Base-by-base conservation (phyloP, 202 grass and related monocot species). In the Miscanthus sacchariflorus region DNA sequence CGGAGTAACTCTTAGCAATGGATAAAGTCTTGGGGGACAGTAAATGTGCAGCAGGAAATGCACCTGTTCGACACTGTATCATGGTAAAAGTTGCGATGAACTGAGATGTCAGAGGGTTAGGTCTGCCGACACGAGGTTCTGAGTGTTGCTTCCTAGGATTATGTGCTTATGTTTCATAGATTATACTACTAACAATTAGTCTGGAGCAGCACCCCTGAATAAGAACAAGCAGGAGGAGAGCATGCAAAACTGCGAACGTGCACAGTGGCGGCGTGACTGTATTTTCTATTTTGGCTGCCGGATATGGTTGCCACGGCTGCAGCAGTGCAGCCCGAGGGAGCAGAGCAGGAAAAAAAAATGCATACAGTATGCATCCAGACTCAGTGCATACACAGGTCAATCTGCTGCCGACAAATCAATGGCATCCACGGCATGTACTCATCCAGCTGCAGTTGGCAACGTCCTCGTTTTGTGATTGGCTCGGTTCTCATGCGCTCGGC, bases 301-400 rank as follows among this genome's bases (percentile, higher is more conserved):
- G 68, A 83, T 83, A 83, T 83, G 74, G 13, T 83, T 83, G 49
- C 73, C 87, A 88, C 38, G 73, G 11, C 24, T 46, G 52, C 49
- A 52, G 15, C 11, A 33, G 30, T 46, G 70, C 63, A 82, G 89
- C 56, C 17, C 10, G 10, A 77, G 14, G 71, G 49, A 4, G 56
- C 7, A 9, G 17, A 54, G 30, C 30, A 38, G 36, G 36, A 38
- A 38, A 38, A 36, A 38, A 38, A 38, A 38, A 38, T 6, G 36
- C 36, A 38, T 38, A 6, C 36, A 38, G 36, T 38, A 38, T 38
- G 36, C 36, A 38, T 38, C 36, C 36, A 38, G 36, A 6, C 36
- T 38, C 36, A 38, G 36, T 38, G 5, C 36, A 38, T 38, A 38
- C 36, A 38, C 36, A 38, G 36, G 36, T 38, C 36, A 38, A 38